phyloP scores from a whole-genome alignment of 805 yeast species.

The Teunomyces tritomae region DNA sequence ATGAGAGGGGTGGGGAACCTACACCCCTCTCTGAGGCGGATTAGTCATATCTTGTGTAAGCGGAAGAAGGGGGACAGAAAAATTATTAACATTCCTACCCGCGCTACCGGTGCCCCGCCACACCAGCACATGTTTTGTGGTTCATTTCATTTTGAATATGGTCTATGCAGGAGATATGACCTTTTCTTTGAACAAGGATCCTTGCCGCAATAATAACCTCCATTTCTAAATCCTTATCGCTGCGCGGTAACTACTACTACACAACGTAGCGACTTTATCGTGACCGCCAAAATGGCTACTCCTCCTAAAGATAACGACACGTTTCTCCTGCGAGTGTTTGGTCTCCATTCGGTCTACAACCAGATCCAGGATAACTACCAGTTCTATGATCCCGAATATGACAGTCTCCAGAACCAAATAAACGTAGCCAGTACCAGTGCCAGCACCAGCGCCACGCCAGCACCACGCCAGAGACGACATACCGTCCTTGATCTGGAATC shows the following conservation, averaged over 20 bases:
- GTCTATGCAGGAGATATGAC: not conserved
- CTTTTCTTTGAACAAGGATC: not conserved
- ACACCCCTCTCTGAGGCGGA: not conserved
- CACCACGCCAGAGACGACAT: not conserved
- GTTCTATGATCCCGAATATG: constrained; percentile 35
- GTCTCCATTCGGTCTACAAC: constrained; percentile 45
- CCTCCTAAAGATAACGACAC: constrained; percentile 36
- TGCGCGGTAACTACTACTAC: not conserved
- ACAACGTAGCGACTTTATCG: too few species aligned
- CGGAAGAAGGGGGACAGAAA: not conserved
- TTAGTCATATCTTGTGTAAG: not conserved
- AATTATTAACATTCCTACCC: not conserved
- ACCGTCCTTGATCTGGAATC: constrained; percentile 7
- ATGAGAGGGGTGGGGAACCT: not conserved
- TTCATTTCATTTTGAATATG: too few species aligned
- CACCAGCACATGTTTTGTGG: not conserved
- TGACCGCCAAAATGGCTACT: not conserved
- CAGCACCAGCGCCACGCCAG: not conserved
- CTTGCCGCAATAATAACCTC: not conserved
- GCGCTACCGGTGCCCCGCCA: too few species aligned
- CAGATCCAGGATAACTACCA: constrained; percentile 39
- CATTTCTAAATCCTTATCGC: not conserved
- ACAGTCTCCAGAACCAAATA: constrained; percentile 12
- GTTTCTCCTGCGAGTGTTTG: constrained; percentile 64
- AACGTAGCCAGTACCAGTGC: not conserved